Conservation (phyloP, 2,329 filamentous ascomycete species). For the Beauveria brongniartii region DNA sequence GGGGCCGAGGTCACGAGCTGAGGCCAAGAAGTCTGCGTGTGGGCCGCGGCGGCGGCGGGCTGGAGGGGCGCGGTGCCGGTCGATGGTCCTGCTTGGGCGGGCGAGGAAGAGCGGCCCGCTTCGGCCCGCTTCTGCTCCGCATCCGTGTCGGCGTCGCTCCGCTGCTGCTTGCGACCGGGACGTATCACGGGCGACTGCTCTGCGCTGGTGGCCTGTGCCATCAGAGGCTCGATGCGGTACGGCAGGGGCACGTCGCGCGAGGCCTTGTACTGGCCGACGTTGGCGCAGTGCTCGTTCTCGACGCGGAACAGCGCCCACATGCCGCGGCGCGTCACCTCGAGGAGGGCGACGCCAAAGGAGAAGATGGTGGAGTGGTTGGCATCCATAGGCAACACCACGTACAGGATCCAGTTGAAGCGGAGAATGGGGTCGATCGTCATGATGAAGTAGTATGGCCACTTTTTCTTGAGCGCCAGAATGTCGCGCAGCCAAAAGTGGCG, state of each 20-base stretch:
- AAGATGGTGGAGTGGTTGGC: constrained; percentile 75
- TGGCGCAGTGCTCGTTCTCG: constrained; percentile 94
- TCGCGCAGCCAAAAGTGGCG: constrained; percentile 63
- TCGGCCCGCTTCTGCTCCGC: not conserved
- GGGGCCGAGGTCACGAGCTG: not conserved
- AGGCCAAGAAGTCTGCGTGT: not conserved
- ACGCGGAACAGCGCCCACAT: constrained; percentile 92
- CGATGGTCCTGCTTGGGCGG: not conserved
- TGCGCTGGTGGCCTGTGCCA: constrained; percentile 30
- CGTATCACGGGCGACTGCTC: constrained; percentile 20
- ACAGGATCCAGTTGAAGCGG: constrained; percentile 91
- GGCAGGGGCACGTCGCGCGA: constrained; percentile 81
- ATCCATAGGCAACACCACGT: constrained; percentile 73
- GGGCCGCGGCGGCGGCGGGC: not conserved
- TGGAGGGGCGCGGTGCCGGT: not conserved
- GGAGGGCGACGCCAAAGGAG: constrained; percentile 69
- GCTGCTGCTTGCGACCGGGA: constrained; percentile 13
- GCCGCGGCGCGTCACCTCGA: constrained; percentile 75
- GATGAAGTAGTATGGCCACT: constrained; percentile 79
- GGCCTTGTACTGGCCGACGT: constrained; percentile 84
- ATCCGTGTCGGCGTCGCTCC: not conserved
- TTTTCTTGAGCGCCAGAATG: constrained; percentile 67
- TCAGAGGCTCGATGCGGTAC: constrained; percentile 53
- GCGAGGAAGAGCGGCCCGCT: not conserved
- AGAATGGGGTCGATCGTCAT: constrained; percentile 79